phyloP scores from a whole-genome alignment of 208 protist species.

The Acanthamoeba rhysodes region DNA sequence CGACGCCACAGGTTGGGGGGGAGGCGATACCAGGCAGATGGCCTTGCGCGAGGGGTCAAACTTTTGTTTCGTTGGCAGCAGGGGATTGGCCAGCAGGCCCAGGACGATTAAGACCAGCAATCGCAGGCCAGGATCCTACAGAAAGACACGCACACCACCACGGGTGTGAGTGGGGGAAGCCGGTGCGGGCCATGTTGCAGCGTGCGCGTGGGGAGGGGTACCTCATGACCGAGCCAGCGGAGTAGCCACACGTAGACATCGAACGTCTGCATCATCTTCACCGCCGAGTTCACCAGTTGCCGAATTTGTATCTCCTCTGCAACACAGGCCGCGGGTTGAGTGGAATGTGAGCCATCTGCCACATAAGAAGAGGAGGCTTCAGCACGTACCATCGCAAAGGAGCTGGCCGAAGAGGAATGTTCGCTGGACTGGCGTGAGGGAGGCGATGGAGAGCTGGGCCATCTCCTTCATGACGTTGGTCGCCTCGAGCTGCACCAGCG shows the following conservation, averaged over 20 bases:
- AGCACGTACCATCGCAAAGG: background rate
- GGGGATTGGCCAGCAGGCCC: constrained; percentile 22
- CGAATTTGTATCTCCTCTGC: background rate
- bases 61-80: constrained; percentile 48
- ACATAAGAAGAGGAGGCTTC: background rate
- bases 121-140: constrained; percentile 27
- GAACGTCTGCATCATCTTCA: constrained; percentile 66
- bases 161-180: too few relatives aligned
- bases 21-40: background rate
- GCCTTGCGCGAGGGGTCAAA: constrained; percentile 20
- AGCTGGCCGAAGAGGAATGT: constrained; percentile 12
- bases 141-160: too few relatives aligned
- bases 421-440: background rate
- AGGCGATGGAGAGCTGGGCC: constrained; percentile 29
- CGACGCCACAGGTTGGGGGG: background rate
- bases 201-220: background rate
- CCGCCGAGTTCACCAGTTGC: constrained; percentile 32
- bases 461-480: constrained; percentile 16
- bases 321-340: background rate
- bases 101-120: constrained; percentile 29
- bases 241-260: constrained; percentile 49
- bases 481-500: background rate
- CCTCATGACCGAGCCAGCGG: constrained; percentile 29
- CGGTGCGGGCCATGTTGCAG: too few relatives aligned
- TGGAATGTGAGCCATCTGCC: background rate